These are phyloP conservation scores for Colletotrichum limetticola DNA, from an alignment of 2,329 filamentous ascomycete genomes.

Conservation along the genomic window DNA sequence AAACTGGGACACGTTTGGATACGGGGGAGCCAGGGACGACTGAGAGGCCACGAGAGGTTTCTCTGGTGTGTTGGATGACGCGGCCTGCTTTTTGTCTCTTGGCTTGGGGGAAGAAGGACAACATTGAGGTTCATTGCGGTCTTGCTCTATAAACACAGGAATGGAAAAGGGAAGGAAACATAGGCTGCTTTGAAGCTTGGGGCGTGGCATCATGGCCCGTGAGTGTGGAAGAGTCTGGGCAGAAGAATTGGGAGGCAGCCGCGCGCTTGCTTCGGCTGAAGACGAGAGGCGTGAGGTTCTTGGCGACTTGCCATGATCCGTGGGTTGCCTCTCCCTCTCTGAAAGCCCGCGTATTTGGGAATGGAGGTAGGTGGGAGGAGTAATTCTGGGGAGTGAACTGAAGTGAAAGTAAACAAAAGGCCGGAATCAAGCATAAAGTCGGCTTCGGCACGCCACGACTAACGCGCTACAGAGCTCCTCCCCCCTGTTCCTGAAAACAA, in stretches of 20 bases:
- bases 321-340: not conserved
- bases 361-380: not conserved
- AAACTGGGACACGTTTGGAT: not conserved
- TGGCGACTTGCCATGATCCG: not conserved
- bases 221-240: not conserved
- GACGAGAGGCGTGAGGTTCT: not conserved
- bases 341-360: not conserved
- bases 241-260: constrained; percentile 6
- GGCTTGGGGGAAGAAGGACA: not conserved
- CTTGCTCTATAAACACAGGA: not conserved
- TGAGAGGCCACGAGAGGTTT: not conserved
- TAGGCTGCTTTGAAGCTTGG: not conserved
- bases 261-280: constrained; percentile 22
- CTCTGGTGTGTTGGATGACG: constrained; percentile 12
- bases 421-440: not conserved
- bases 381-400: not conserved
- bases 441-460: not conserved
- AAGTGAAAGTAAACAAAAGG: not conserved
- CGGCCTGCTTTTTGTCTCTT: constrained; percentile 14
- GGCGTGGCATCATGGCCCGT: not conserved
- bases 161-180: not conserved
- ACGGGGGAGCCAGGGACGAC: not conserved
- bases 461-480: not conserved
- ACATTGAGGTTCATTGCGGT: not conserved
- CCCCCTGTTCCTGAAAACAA: not conserved